Conservation (phyloP, 108 stramenopile genomes). For the Parietichytrium sp. region DNA sequence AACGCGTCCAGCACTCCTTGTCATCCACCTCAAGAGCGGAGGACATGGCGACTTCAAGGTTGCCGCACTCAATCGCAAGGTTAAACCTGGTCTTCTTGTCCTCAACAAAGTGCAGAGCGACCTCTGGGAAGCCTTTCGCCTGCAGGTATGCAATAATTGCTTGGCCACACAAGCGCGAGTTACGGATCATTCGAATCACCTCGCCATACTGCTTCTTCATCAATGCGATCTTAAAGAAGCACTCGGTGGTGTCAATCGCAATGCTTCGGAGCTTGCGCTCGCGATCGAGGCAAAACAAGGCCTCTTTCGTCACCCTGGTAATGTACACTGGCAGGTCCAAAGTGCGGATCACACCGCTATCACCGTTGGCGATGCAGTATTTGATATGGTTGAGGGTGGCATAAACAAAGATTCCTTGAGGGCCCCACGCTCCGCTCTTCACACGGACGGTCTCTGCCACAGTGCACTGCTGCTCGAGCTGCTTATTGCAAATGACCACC, state of each 20-base stretch:
- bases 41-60: slow-evolving; percentile 95
- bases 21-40: slow-evolving; percentile 81
- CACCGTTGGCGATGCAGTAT: slow-evolving; percentile 90
- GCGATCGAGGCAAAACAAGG: slow-evolving; percentile 88
- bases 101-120: slow-evolving; percentile 95
- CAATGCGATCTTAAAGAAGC: slow-evolving; percentile 81
- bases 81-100: slow-evolving; percentile 91
- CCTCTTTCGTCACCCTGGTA: slow-evolving; percentile 79
- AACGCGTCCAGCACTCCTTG: slow-evolving; percentile 84
- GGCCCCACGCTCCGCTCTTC: slow-evolving; percentile 93
- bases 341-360: slow-evolving; percentile 93
- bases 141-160: slow-evolving; percentile 96
- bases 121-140: slow-evolving; percentile 95
- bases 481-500: slow-evolving; percentile 83
- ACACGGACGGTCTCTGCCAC: slow-evolving; percentile 93
- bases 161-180: slow-evolving; percentile 87
- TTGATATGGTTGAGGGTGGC: slow-evolving; percentile 97
- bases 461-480: slow-evolving; percentile 90
- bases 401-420: slow-evolving; percentile 83
- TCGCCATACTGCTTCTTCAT: slow-evolving; percentile 74
- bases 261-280: slow-evolving; percentile 83
- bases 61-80: slow-evolving; percentile 94
- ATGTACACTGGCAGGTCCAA: slow-evolving; percentile 91
- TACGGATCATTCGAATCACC: slow-evolving; percentile 95
- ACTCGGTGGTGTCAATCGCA: slow-evolving; percentile 92